A percentile compares a stretch with the other conserved stretches of the same genome.
These are phyloP conservation scores for Trametopsis cervina DNA, from an alignment of 768 basidiomycete species.

Conservation along the genomic window DNA sequence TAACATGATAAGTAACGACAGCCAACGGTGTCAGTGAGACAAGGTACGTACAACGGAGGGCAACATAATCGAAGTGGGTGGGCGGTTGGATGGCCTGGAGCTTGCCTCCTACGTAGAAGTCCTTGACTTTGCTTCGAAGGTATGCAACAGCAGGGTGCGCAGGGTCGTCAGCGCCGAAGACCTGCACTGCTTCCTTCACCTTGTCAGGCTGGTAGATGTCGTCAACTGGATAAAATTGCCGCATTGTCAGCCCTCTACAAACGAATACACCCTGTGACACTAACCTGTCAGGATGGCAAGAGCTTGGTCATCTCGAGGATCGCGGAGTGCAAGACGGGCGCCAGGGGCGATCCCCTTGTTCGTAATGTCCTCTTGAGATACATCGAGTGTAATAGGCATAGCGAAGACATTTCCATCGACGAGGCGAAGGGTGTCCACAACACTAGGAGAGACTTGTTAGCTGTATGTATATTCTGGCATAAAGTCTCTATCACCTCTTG, in stretches of 20 bases:
- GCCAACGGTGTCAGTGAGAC: background rate
- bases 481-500: constrained; percentile 56
- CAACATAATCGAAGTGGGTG: constrained; percentile 92
- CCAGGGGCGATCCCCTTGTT: constrained; percentile 60
- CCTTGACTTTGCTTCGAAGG: constrained; percentile 77
- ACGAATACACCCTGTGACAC: background rate
- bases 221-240: constrained; percentile 59
- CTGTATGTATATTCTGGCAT: background rate
- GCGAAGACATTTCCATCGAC: constrained; percentile 84
- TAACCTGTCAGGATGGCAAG: constrained; percentile 84
- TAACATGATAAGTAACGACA: background rate
- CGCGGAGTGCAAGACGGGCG: constrained; percentile 76
- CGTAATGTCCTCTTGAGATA: constrained; percentile 72
- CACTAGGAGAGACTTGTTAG: constrained; percentile 41
- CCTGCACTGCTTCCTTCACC: constrained; percentile 80
- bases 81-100: constrained; percentile 90
- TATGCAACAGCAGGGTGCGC: constrained; percentile 94
- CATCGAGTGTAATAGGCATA: constrained; percentile 92
- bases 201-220: constrained; percentile 89
- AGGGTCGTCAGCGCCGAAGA: constrained; percentile 91
- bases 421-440: constrained; percentile 82
- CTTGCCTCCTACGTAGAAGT: constrained; percentile 89
- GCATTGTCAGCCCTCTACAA: background rate
- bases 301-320: constrained; percentile 89
- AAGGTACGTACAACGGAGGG: constrained; percentile 69